phyloP scores from a whole-genome alignment of 2,329 filamentous ascomycete species.

The Fusarium dlaminii region DNA sequence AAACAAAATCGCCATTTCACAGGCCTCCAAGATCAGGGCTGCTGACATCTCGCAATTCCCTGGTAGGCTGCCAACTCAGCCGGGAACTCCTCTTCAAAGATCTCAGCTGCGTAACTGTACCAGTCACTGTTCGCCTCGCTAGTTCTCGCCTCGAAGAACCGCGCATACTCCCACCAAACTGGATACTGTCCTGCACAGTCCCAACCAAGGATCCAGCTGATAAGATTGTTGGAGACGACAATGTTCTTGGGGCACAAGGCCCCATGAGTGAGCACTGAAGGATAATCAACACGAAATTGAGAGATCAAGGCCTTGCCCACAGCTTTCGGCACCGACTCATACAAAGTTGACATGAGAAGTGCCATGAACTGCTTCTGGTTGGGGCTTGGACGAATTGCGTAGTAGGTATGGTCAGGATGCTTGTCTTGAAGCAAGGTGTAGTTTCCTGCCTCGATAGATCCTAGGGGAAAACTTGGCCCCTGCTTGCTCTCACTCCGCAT shows the following conservation, averaged over 20 bases:
- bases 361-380: slow-evolving; percentile 35
- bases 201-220: slow-evolving; percentile 45
- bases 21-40: slow-evolving; percentile 9
- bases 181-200: slow-evolving; percentile 47
- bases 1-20: neutral
- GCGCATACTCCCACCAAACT: slow-evolving; percentile 49
- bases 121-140: slow-evolving; percentile 42
- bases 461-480: neutral
- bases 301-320: slow-evolving; percentile 35
- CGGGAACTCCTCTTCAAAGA: slow-evolving; percentile 39
- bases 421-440: slow-evolving; percentile 43
- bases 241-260: slow-evolving; percentile 45
- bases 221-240: slow-evolving; percentile 37
- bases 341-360: slow-evolving; percentile 41
- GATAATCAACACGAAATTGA: slow-evolving; percentile 27
- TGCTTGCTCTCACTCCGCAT: slow-evolving; percentile 27
- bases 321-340: slow-evolving; percentile 36
- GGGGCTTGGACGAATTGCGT: slow-evolving; percentile 36
- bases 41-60: slow-evolving; percentile 43
- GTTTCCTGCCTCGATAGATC: slow-evolving; percentile 36
- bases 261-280: slow-evolving; percentile 39
- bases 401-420: slow-evolving; percentile 43
- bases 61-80: slow-evolving; percentile 46
- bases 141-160: slow-evolving; percentile 47
- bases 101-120: slow-evolving; percentile 45